Conservation (phyloP, 192 early-diverging fungal species). For the Entophlyctis helioformis region DNA sequence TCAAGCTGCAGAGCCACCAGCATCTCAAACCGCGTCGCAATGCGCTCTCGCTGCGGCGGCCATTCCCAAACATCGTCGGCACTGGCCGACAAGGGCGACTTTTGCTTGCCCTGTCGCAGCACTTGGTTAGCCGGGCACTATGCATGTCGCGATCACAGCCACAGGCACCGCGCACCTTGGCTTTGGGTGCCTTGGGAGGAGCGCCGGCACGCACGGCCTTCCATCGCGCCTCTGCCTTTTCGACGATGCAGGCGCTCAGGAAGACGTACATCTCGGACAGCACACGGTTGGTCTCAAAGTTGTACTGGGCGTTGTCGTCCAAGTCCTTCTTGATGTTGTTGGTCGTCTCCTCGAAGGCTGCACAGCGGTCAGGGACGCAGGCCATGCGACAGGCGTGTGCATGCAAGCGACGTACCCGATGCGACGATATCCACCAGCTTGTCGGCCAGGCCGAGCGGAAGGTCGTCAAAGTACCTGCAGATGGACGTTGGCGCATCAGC, state of each 20-base stretch:
- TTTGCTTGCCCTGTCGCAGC: slow-evolving; percentile 3
- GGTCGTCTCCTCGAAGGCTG: slow-evolving; percentile 58
- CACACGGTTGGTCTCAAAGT: slow-evolving; percentile 50
- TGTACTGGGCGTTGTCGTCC: slow-evolving; percentile 53
- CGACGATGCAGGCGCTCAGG: slow-evolving; percentile 68
- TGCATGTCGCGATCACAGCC: too few relatives aligned
- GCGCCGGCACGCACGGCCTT: slow-evolving; percentile 10
- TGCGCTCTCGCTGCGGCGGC: slow-evolving; percentile 40
- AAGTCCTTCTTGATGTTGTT: slow-evolving; percentile 47
- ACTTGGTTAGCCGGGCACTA: slow-evolving; percentile 10
- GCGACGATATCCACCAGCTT: slow-evolving; percentile 60
- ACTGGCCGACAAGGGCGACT: slow-evolving; percentile 1
- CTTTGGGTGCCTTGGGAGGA: too few relatives aligned
- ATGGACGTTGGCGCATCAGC: too few relatives aligned
- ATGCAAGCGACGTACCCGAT: slow-evolving; percentile 30
- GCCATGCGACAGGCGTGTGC: slow-evolving; percentile 1
- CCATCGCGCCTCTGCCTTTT: slow-evolving; percentile 33
- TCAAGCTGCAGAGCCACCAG: slow-evolving; percentile 50
- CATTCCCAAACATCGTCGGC: slow-evolving; percentile 33
- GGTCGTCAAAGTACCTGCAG: slow-evolving; percentile 37
- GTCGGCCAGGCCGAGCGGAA: slow-evolving; percentile 31
- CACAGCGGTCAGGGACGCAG: not conserved
- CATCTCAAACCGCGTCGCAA: slow-evolving; percentile 37
- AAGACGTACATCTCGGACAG: slow-evolving; percentile 76
- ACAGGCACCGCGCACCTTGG: too few relatives aligned